Percentiles rank a stretch among this genome's conserved stretches.
Evolutionary conservation across 495 filamentous ascomycete genomes (phyloP).

Genomic region (Talaromyces ruber): DNA sequence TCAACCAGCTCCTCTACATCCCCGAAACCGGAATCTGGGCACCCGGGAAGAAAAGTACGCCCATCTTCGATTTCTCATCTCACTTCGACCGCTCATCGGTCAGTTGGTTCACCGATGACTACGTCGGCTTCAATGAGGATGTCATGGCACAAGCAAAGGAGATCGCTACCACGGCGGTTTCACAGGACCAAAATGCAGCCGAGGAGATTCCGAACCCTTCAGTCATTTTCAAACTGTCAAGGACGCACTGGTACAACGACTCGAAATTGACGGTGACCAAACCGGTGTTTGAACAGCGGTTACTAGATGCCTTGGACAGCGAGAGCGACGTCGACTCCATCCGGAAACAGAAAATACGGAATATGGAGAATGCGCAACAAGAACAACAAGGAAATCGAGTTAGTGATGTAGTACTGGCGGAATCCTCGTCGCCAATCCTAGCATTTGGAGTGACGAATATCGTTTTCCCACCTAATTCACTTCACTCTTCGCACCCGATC

Average conservation of each 20-base stretch:
- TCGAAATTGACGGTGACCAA: constrained; percentile 1
- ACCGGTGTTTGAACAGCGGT: background rate
- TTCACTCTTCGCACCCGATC: constrained; percentile 3
- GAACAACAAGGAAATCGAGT: background rate
- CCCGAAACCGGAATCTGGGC: constrained; percentile 7
- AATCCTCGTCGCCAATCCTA: constrained; percentile 1
- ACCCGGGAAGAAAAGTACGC: constrained; percentile 3
- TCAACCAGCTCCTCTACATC: constrained; percentile 6
- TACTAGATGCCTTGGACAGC: background rate
- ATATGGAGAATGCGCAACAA: background rate
- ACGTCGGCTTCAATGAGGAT: constrained; percentile 3
- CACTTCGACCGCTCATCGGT: background rate
- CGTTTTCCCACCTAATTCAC: constrained; percentile 1
- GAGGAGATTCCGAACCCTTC: background rate
- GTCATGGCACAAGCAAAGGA: constrained; percentile 2
- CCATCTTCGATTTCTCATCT: constrained; percentile 2
- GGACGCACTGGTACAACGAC: constrained; percentile 6
- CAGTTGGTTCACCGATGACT: constrained; percentile 3
- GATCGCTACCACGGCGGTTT: background rate
- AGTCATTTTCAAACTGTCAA: constrained; percentile 5
- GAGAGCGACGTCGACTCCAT: constrained; percentile 1
- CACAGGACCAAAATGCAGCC: background rate
- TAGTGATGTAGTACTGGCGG: background rate
- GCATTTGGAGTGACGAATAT: constrained; percentile 5
- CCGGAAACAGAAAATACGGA: background rate